Base-by-base conservation (phyloP, 1,284 basidiomycete genomes). In the Malassezia obtusa region DNA sequence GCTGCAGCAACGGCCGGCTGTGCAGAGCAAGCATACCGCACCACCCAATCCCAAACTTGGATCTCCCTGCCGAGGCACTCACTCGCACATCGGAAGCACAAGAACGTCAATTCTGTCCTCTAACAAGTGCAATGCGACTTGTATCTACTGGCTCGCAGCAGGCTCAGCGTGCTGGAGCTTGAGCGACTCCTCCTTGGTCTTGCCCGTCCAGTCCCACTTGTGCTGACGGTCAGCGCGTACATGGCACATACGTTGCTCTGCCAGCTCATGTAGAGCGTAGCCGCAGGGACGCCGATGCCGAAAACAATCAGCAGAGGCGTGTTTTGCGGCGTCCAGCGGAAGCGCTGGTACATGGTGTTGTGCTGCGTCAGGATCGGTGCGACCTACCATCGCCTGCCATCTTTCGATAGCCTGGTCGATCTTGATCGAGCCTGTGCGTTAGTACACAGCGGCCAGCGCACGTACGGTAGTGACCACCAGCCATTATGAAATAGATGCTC, bases 271-370 rank as follows among this genome's bases (percentile, higher is more conserved):
- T 62, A 60, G 60, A 60, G 64, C 31, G 59, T 60, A 24, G 61
- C 49, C 2, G 60, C 33, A 9, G 68, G 68, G 4, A 70, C 57
- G 21, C 59, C 49, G 24, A 67, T 19, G 17, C 62, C 68, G 63
- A 61, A 68, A 21, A 67, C 26, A 14, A 64, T 22, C 32, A 67
- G 49, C 19, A 41, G 32, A 21, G 62, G 60, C 26, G 63, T 52
- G 32, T 66, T 67, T 21, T 58, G 50, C 0, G 61, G 40, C 24
- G 68, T 70, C 46, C 67, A 49, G 36, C 62, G 61, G 61, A 70
- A 70, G 24, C 66, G 60, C 46, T 62, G 58, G 60, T 70, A 70
- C 68, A 70, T 70, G 40, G 68, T 64, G 50, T 63, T 61, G 60
- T 70, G 68, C 62, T 64, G 48, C 19, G 30, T 28, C 30, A 30